Percentiles rank a stretch among this genome's conserved stretches.
phyloP scores from a whole-genome alignment of 768 basidiomycete species.

The Agaricus blazei region DNA sequence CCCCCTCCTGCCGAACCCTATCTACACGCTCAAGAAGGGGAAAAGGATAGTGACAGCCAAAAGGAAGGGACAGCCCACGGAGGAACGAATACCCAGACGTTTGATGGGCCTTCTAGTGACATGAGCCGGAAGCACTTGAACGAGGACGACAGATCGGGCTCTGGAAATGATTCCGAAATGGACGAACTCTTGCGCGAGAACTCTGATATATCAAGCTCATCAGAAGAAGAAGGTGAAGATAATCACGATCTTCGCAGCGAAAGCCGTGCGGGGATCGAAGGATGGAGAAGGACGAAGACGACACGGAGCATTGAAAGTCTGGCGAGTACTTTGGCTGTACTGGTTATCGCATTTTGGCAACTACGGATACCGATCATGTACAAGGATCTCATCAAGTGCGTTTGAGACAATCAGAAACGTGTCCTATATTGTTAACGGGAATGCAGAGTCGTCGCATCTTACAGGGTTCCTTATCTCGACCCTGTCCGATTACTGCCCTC shows the following conservation, averaged over 20 bases:
- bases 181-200: slow-evolving; percentile 15
- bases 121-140: not conserved
- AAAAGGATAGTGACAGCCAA: slow-evolving; percentile 9
- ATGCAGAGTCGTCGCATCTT: slow-evolving; percentile 65
- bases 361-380: slow-evolving; percentile 73
- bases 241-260: not conserved
- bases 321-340: slow-evolving; percentile 53
- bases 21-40: slow-evolving; percentile 32
- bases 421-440: not conserved
- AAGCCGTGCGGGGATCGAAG: slow-evolving; percentile 25
- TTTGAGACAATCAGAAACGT: not conserved
- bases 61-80: not conserved
- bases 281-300: slow-evolving; percentile 20
- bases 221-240: slow-evolving; percentile 17
- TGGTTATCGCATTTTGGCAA: slow-evolving; percentile 76
- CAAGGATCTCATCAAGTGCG: slow-evolving; percentile 70
- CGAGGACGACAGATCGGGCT: slow-evolving; percentile 10
- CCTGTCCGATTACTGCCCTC: slow-evolving; percentile 55
- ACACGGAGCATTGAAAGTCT: slow-evolving; percentile 30
- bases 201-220: slow-evolving; percentile 12
- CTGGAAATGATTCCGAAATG: slow-evolving; percentile 14
- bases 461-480: slow-evolving; percentile 80
- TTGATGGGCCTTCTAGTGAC: not conserved
- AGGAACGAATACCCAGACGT: not conserved
- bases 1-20: slow-evolving; percentile 62